phyloP scores from a whole-genome alignment of 495 filamentous ascomycete species.

The Stereocaulon alpinum region DNA sequence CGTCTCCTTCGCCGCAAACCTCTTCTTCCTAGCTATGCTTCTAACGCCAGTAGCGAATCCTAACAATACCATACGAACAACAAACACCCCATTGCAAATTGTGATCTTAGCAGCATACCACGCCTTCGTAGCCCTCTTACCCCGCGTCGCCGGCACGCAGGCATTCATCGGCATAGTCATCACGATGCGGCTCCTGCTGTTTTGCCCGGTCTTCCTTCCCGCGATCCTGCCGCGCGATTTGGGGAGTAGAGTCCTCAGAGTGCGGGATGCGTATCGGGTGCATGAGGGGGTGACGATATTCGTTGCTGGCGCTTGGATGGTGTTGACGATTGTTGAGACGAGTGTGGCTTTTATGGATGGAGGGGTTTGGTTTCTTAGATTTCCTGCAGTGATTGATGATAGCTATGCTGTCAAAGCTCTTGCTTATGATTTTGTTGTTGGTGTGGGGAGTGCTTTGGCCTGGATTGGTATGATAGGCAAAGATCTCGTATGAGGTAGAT shows the following conservation, averaged over 20 bases:
- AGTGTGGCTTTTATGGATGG: neutral
- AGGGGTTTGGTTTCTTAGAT: conserved; percentile 19
- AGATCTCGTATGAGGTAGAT: neutral
- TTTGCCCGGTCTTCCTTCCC: conserved; percentile 33
- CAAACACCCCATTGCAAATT: conserved; percentile 33
- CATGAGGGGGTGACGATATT: neutral
- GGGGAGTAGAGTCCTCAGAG: neutral
- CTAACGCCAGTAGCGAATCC: conserved; percentile 39
- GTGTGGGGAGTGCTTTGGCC: conserved; percentile 5
- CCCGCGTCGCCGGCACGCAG: conserved; percentile 34
- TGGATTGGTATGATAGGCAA: conserved; percentile 9
- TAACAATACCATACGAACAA: conserved; percentile 39
- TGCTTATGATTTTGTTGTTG: conserved; percentile 17
- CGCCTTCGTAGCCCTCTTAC: conserved; percentile 33
- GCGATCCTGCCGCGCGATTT: neutral
- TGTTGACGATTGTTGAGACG: conserved; percentile 1
- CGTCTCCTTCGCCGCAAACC: conserved; percentile 51
- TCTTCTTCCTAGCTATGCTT: conserved; percentile 52
- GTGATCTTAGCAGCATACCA: conserved; percentile 35
- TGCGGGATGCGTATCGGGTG: neutral
- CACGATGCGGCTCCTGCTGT: conserved; percentile 36
- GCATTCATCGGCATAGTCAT: conserved; percentile 36
- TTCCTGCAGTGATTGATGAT: conserved; percentile 17
- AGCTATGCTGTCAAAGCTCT: conserved; percentile 19
- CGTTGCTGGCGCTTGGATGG: neutral